These are phyloP conservation scores for Myriangium duriaei DNA, from an alignment of 2,329 filamentous ascomycete species.

Conservation along the genomic window DNA sequence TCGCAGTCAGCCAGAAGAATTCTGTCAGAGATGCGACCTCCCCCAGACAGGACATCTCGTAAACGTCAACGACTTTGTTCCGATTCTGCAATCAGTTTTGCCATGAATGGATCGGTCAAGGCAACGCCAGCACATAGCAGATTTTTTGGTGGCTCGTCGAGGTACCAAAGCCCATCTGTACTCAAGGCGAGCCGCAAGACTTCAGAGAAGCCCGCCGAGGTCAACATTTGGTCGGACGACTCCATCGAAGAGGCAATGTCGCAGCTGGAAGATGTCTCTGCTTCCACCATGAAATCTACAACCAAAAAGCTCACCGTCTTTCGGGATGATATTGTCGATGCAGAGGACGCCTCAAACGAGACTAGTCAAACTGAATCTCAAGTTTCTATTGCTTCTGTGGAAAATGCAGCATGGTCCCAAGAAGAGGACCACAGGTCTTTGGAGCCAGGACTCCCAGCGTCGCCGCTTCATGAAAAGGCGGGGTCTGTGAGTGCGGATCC, in stretches of 20 bases:
- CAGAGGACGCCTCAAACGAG: constrained; percentile 12
- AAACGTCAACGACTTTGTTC: constrained; percentile 35
- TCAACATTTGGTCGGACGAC: constrained; percentile 37
- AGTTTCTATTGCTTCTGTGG: constrained; percentile 4
- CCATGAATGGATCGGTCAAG: constrained; percentile 15
- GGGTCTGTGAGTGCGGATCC: neutral
- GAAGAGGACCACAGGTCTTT: constrained; percentile 13
- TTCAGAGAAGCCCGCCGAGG: constrained; percentile 19
- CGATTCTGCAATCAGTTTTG: constrained; percentile 22
- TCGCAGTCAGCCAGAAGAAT: constrained; percentile 15
- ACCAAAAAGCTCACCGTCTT: constrained; percentile 12
- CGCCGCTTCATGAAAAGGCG: neutral
- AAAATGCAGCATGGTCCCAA: constrained; percentile 10
- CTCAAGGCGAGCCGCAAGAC: constrained; percentile 11
- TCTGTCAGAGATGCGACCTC: constrained; percentile 28
- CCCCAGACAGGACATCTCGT: constrained; percentile 26
- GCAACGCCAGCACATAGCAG: constrained; percentile 26
- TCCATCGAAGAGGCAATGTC: constrained; percentile 33
- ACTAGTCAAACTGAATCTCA: constrained; percentile 11
- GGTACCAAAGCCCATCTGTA: constrained; percentile 26
- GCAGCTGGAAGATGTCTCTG: constrained; percentile 20
- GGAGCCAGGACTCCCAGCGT: constrained; percentile 15
- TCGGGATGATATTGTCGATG: constrained; percentile 7
- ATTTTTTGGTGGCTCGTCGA: constrained; percentile 31
- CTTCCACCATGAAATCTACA: constrained; percentile 1